phyloP scores from a whole-genome alignment of 805 yeast species.

The Ogataea nitratoaversa region DNA sequence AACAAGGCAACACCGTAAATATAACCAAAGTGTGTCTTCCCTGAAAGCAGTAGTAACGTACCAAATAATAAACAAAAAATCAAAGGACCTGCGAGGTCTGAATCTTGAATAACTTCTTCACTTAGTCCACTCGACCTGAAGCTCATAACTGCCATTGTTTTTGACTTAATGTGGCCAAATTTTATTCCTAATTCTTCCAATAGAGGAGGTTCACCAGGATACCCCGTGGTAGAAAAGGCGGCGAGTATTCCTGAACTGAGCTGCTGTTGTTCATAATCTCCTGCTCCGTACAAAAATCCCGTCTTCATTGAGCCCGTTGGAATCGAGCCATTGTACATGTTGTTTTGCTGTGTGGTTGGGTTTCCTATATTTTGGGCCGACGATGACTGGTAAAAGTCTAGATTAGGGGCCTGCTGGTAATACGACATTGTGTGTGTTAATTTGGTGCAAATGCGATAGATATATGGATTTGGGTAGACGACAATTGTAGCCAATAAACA shows the following conservation, averaged over 20 bases:
- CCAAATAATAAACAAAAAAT: conserved; percentile 87
- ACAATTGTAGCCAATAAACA: too few species aligned
- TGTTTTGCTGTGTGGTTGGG: conserved; percentile 4
- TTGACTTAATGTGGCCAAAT: conserved; percentile 78
- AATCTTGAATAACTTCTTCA: conserved; percentile 76
- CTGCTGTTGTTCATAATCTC: conserved; percentile 31
- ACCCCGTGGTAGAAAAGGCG: conserved; percentile 90
- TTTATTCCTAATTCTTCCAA: conserved; percentile 92
- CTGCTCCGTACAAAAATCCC: conserved; percentile 20
- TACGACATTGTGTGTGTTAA: conserved; percentile 28
- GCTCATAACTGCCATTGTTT: conserved; percentile 81
- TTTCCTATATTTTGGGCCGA: not conserved
- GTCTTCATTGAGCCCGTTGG: conserved; percentile 30
- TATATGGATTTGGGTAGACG: too few species aligned
- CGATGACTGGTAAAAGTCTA: conserved; percentile 14
- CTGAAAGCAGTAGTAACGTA: conserved; percentile 72
- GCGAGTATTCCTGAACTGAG: conserved; percentile 78
- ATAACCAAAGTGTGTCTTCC: conserved; percentile 95
- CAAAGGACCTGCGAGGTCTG: conserved; percentile 94
- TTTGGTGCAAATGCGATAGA: too few species aligned
- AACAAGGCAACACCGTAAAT: conserved; percentile 93
- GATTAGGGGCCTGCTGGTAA: conserved; percentile 27
- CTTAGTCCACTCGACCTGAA: conserved; percentile 58
- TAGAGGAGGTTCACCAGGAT: conserved; percentile 91
- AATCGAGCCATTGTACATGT: conserved; percentile 15